Base-by-base conservation (phyloP, 305 asterid genomes). In the Solanum chacoense region DNA sequence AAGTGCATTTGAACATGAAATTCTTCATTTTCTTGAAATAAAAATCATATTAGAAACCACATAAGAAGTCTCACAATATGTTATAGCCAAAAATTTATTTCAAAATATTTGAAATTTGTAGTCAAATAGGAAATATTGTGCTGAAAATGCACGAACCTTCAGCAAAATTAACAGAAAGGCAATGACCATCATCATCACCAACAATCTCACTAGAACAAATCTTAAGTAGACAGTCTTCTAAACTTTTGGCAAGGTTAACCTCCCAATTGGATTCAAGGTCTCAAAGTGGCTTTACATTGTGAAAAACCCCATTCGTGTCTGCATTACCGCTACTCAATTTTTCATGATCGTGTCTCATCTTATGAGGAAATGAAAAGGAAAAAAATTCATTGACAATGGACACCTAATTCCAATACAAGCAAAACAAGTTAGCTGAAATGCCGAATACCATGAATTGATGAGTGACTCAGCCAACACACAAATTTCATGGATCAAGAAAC, bases 141-240 rank as follows among this genome's bases (percentile, higher is more conserved):
- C n/a, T 34, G 24, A 35, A 85, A 85, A 65, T 14, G 59, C 28
- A 65, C 9, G 10, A 77, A 89, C 99, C 99, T 95, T 97, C 99
- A 86, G 98, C 98, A 71, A 96, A 97, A 92, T 97, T 97, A n/a
- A 97, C 94, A 10, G 93, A 88, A 36, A 34, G 42, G 34, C 92
- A 89, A 28, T 91, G 90, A 59, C 91, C 91, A 63, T 91, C 95
- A 29, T 96, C 96, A 1, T 92, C 87, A 77, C 91, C 92, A 12
- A 92, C 85, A 80, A 55, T 92, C 87, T 97, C 95, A 38, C 99
- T 98, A 42, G 96, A 94, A 91, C 98, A 97, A 87, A 97, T 94
- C 87, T 95, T 93, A 55, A 96, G 95, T 85, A 96, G 77, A 90
- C 96, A 97, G 24, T 93, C 95, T 88, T 95, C 96, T 90, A 97